Evolutionary conservation across 169 alveolate genomes (phyloP), one percentile per base, ranked within the genome.

Genomic region (Cryptosporidium xiaoi): DNA sequence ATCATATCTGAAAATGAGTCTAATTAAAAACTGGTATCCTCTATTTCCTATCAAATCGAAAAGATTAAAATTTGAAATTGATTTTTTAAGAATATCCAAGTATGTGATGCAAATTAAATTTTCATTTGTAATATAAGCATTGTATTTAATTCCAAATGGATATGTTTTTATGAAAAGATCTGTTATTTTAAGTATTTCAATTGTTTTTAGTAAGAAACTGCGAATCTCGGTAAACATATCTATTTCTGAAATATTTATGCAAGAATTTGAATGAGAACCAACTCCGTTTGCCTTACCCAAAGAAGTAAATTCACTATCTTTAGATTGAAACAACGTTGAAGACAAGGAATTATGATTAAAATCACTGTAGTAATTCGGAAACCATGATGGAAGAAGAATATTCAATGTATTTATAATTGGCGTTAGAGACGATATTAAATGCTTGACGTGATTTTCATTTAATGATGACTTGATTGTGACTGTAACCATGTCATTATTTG

Each of bases 61-160:
- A 40, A 77, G 27, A 29, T 58, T 60, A 20, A 77, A 60, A 12
- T 77, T 27, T 2, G 31, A 44, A 6, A 77, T 13, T 6, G 77
- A 77, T 27, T 77, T 77, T 27, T 77, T 77, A 24, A 77, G 48
- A 40, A 77, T 56, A 48, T 56, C 71, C 64, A 77, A 3, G 53
- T 77, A 77, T 24, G 71, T 36, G 13, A 29, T 34, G 24, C 87
- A 60, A 8, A 62, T 44, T 24, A 56, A 36, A n/a, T 51, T 50
- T 24, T 77, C 77, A 7, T 77, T 24, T 40, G 77, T 77, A 12
- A 62, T 40, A 24, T 15, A 56, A 2, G 64, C 71, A 20, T 56
- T 77, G 44, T 77, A 77, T 58, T 29, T 77, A 20, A 77, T 24
- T 12, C 87, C 87, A 40, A 60, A 33, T 3, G 87, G 87, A 62